Evolutionary conservation across 805 yeast species (phyloP), one percentile per base, ranked within the genome.

Genomic region (Starmerella potacharoeniae): DNA sequence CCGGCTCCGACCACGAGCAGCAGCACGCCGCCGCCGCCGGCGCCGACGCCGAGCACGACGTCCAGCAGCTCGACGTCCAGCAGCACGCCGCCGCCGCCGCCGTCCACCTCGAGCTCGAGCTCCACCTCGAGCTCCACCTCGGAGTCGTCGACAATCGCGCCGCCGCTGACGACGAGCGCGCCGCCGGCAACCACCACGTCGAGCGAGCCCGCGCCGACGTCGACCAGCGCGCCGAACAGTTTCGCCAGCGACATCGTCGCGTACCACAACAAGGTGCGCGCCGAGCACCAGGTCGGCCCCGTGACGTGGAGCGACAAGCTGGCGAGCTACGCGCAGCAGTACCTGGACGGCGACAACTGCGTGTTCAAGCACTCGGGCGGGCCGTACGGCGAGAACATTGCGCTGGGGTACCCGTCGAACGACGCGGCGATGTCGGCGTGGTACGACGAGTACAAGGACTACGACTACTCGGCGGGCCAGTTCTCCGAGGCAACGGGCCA

Each of bases 341-440:
- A 77, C 65, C 53, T 64, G 37, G 42, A 50, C 54, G 83, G 84
- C 16, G 73, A 72, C 54, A 56, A 65, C 17, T 81, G 81, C 67
- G 70, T 74, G 45, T 84, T 85, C 59, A 67, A 71, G 41, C 95
- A 85, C 69, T 81, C 89, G 0, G 72, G 74, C 46, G 80, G 82
- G 16, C 76, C 76, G 28, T 80, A 80, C 68, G 95, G 95, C 54
- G 93, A 85, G 68, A 85, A 84, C 70, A 74, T 85, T 56, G 91
- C 91, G 29, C 74, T 80, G 41, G 93, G 93, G 37, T 83, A 76
- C 67, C 62, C 74, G 65, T 64, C 70, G 42, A 68, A 77, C 7
- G 72, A 72, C 51, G 72, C 34, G n/a, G 85, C 87, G 3, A 79
- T 81, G 10, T 75, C 75, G 33, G 90, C 87, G 4, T 85, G 91